Conservation (phyloP, 805 yeast species). For the Saturnispora halmiae region DNA sequence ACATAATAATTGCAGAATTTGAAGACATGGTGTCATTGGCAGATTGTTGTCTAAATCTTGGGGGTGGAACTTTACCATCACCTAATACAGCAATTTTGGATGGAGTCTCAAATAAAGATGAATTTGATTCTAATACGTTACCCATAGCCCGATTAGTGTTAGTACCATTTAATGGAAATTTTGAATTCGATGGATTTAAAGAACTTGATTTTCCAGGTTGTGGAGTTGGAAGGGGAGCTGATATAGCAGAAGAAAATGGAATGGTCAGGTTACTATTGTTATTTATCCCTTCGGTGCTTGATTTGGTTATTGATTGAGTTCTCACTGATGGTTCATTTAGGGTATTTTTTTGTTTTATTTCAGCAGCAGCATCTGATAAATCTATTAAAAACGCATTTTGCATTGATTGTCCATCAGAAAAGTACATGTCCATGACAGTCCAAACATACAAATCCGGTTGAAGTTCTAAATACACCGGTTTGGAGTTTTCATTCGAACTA, state of each 20-base stretch:
- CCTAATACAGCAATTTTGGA: constrained; percentile 25
- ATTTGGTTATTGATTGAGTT: constrained; percentile 1
- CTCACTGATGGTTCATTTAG: background rate
- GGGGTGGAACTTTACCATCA: constrained; percentile 25
- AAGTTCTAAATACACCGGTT: constrained; percentile 18
- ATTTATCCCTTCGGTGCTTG: background rate
- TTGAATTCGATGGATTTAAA: background rate
- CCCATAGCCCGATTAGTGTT: background rate
- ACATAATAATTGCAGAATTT: constrained; percentile 37
- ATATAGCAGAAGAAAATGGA: background rate
- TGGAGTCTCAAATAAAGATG: constrained; percentile 4
- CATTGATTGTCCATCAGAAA: constrained; percentile 61
- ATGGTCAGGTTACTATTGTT: background rate
- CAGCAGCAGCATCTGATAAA: constrained; percentile 7
- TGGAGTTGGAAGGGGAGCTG: constrained; percentile 9
- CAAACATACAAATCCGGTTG: constrained; percentile 59
- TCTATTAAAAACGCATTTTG: constrained; percentile 56
- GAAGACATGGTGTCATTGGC: constrained; percentile 12
- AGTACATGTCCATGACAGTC: constrained; percentile 48
- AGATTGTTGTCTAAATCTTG: constrained; percentile 16
- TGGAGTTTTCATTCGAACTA: background rate
- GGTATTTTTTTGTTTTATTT: background rate
- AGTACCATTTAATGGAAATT: background rate
- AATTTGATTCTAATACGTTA: constrained; percentile 1
- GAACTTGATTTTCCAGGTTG: background rate